phyloP scores from a whole-genome alignment of 2,329 filamentous ascomycete genomes.

The Claviceps sp. region DNA sequence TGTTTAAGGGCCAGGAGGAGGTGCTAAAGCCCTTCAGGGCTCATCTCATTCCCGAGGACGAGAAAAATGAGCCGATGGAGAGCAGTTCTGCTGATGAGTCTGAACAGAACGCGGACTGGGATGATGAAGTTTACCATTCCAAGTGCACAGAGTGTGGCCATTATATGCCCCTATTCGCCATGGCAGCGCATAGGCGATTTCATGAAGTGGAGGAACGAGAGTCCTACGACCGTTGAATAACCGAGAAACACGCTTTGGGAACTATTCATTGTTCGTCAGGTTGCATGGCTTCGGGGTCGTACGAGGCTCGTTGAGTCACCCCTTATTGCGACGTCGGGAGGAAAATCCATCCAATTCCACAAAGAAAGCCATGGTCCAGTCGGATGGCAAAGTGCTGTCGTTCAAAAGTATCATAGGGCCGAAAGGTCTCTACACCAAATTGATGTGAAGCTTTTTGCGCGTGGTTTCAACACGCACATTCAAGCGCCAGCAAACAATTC shows the following conservation, averaged over 20 bases:
- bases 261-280: neutral
- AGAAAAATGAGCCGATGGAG: conserved; percentile 13
- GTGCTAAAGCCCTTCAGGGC: conserved; percentile 54
- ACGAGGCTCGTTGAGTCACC: neutral
- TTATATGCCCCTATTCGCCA: conserved; percentile 42
- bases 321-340: neutral
- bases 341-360: neutral
- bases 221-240: neutral
- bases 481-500: conserved; percentile 2
- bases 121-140: conserved; percentile 15
- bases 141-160: conserved; percentile 37
- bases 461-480: neutral
- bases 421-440: neutral
- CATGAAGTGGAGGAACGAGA: conserved; percentile 19
- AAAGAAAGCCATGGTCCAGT: neutral
- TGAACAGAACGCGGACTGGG: conserved; percentile 15
- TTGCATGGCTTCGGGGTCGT: conserved; percentile 1
- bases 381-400: neutral
- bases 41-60: conserved; percentile 17
- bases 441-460: neutral
- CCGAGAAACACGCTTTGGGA: neutral
- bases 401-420: neutral
- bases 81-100: conserved; percentile 12
- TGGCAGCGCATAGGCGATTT: conserved; percentile 36
- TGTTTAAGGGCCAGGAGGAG: conserved; percentile 68